Base-by-base conservation (phyloP, 352 stramenopile genomes). In the Hyaloperonospora brassicae region DNA sequence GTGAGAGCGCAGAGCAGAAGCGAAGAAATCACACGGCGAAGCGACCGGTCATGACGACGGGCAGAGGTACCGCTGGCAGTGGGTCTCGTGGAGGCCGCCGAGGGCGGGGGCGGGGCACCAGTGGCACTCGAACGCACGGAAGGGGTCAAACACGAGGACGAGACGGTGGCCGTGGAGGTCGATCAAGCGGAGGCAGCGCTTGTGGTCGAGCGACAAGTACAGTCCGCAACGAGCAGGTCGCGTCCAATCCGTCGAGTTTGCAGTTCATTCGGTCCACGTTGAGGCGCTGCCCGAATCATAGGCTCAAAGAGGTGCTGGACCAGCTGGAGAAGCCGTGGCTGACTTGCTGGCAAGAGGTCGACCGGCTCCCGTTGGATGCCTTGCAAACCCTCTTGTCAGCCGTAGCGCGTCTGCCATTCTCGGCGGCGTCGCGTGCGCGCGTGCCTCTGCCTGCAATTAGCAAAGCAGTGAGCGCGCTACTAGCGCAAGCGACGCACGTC, bases 221-320 rank as follows among this genome's bases (percentile, higher is more conserved):
- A n/a, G 27, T 7, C 27, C 43, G 49, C 0, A 2, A 24, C 0
- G 43, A 43, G 2, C 34, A 59, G 17, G 31, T 72, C 9, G 48
- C 55, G 7, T 40, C 36, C 0, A 68, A 66, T 14, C 64, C 65
- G 40, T 72, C 68, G n/a, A 71, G 49, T 17, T 45, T 65, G 22
- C 72, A 72, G 27, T 89, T 86, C 34, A 59, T 89, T 27, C 58
- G 66, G 12, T 59, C 50, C 2, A 62, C 66, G 14, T 59, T 88
- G 11, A 62, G 64, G 34, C 58, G 47, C 1, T 85, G 73, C 40
- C 55, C 72, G 5, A 70, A 76, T 2, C 59, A 79, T 13, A 65
- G 64, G 17, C 59, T 89, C 11, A 55, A 62, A 39, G 42, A 66
- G 43, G 55, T 61, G 2, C 66, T 86, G 7, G 50, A 63, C 1